Evolutionary conservation across 2,329 filamentous ascomycete species (phyloP), one percentile per base, ranked within the genome.

Genomic region (Ophiostoma quercus): DNA sequence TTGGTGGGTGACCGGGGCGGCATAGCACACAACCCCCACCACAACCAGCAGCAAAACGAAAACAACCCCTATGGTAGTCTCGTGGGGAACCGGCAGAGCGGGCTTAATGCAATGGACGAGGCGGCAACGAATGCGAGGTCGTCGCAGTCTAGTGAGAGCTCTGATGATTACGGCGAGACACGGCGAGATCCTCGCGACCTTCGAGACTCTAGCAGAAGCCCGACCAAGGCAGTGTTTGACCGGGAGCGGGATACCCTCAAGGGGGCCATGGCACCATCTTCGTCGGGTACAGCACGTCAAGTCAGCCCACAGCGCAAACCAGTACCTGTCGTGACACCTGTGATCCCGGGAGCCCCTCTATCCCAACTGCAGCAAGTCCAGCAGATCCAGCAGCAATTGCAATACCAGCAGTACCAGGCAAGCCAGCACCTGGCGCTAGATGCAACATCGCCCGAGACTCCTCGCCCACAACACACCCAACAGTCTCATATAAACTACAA

Each of bases 81-180:
- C 12, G 8, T 32, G n/a, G 39, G 19, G 76, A 80, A 80, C 65
- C 81, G 87, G 66, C 84, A 84, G 0, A 37, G 22, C 41, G 89
- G 89, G 2, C 85, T 87, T 19, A 84, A 90, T 74, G 83, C 88
- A 0, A 88, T 97, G 88, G 93, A 92, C 74, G 92, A 94, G 71
- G 90, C 90, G 41, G 90, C 90, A 14, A 89, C 91, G 22, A 97
- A 97, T 77, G 87, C 90, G 22, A 86, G 93, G 5, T 84, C 86
- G 43, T 82, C 87, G 14, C 81, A 83, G 65, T 82, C 83, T 1
- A 76, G 82, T 19, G 85, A 87, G 34, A 80, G 76, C 16, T 75
- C 78, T 19, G 82, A 81, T 29, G 83, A 86, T 74, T 85, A 84
- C 67, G 84, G 81, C 62, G 85, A 88, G 72, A 80, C 80, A 67